A percentile compares a stretch with the other conserved stretches of the same genome.
phyloP scores from a whole-genome alignment of 1,139 yeast genomes.

The Candida dubliniensis region DNA sequence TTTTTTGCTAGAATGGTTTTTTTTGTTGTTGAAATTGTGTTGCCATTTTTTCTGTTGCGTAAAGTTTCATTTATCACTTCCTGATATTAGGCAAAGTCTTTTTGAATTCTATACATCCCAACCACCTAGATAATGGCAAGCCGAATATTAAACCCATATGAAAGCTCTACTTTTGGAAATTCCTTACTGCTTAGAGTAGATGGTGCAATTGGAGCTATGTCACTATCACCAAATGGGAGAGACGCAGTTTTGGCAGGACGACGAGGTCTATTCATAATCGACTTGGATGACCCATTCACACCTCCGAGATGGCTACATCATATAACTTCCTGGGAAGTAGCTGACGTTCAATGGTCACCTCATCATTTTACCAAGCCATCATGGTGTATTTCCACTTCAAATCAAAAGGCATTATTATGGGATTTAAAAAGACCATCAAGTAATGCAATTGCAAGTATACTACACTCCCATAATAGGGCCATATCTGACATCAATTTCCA shows the following conservation, averaged over 20 bases:
- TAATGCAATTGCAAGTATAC: conserved; percentile 78
- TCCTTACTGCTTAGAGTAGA: conserved; percentile 83
- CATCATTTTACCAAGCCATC: conserved; percentile 73
- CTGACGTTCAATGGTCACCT: conserved; percentile 98
- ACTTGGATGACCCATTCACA: conserved; percentile 90
- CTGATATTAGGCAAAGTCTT: too few relatives aligned
- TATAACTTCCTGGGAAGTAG: conserved; percentile 95
- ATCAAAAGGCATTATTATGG: conserved; percentile 95
- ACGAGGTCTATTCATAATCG: conserved; percentile 84
- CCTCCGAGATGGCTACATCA: conserved; percentile 95
- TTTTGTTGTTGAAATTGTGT: not conserved
- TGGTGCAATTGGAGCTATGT: conserved; percentile 91
- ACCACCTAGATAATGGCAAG: conserved; percentile 6
- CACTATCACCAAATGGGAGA: conserved; percentile 87
- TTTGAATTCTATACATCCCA: too few relatives aligned
- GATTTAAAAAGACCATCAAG: conserved; percentile 75
- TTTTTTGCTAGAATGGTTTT: conserved; percentile 1
- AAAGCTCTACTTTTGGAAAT: conserved; percentile 67
- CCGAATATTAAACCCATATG: conserved; percentile 24
- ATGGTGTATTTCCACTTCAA: conserved; percentile 92
- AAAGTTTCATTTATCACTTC: conserved; percentile 1
- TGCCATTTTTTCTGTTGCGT: conserved; percentile 2
- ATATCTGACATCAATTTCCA: conserved; percentile 95
- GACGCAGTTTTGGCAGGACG: conserved; percentile 93
- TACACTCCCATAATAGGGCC: conserved; percentile 90